Conservation (phyloP, 208 protist species). For the Tritrichomonas musculus region DNA sequence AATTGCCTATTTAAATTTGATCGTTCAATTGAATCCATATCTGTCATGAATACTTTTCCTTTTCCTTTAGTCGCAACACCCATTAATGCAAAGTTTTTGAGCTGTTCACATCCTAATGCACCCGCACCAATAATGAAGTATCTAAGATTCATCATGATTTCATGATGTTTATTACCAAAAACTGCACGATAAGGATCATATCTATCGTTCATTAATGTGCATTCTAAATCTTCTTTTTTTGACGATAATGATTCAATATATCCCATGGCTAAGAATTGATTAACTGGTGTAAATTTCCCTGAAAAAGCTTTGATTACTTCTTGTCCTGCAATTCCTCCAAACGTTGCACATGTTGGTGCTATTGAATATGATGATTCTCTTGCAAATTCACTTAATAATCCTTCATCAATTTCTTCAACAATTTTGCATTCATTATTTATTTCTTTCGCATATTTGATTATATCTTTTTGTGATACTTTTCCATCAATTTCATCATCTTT, state of each 20-base stretch:
- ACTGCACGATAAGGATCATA: slow-evolving; percentile 86
- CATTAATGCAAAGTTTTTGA: slow-evolving; percentile 97
- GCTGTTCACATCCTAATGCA: slow-evolving; percentile 93
- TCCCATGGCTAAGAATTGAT: slow-evolving; percentile 42
- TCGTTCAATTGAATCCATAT: slow-evolving; percentile 97
- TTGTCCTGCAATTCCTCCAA: slow-evolving; percentile 63
- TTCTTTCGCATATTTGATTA: background rate
- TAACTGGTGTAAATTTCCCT: slow-evolving; percentile 62
- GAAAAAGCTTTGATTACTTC: slow-evolving; percentile 59
- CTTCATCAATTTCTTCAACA: background rate
- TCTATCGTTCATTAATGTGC: slow-evolving; percentile 47
- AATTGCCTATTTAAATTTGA: slow-evolving; percentile 85
- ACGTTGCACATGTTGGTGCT: slow-evolving; percentile 45
- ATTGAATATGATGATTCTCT: background rate
- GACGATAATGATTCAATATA: slow-evolving; percentile 33
- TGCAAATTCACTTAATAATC: background rate
- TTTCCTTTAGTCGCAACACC: slow-evolving; percentile 61
- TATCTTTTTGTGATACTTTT: background rate
- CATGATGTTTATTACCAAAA: slow-evolving; percentile 77
- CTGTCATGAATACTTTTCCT: slow-evolving; percentile 69
- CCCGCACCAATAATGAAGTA: slow-evolving; percentile 82
- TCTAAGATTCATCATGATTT: slow-evolving; percentile 64
- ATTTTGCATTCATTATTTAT: background rate
- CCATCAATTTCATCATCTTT: background rate
- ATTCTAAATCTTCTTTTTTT: background rate